Evolutionary conservation across 2,329 filamentous ascomycete species (phyloP), one percentile per base, ranked within the genome.

Genomic region (Penicillium rolfsii): DNA sequence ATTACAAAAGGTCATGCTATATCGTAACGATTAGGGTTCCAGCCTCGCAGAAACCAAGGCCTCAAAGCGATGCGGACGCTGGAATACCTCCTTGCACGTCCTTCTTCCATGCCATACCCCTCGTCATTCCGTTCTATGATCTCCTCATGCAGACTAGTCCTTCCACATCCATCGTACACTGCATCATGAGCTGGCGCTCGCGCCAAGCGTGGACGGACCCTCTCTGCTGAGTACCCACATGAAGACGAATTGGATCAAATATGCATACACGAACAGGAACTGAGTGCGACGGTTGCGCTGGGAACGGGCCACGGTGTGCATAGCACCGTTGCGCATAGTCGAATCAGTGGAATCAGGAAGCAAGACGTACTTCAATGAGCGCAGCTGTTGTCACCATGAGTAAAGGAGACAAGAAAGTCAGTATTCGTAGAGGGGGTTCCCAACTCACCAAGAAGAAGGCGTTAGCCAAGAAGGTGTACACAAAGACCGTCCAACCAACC

Each of bases 291-390:
- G 88, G 77, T 90, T 95, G 73, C 90, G 88, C 80, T 97, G 95
- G 41, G 91, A 89, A 64, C 93, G 87, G 30, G 91, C 91, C 62
- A 96, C 90, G 2, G 87, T 88, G 67, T 89, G 87, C 68, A 87
- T 86, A 1, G 82, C 81, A 12, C 82, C 83, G 59, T 81, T 72
- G 62, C 88, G 83, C 68, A 86, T 85, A 35, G 86, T 84, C 57
- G 84, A 85, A 70, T 89, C 87, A 1, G 88, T 84, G 61, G 86
- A 91, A 74, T 97, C 93, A 0, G 95, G 95, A 5, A 99, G 85
- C 14, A 99, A 85, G 28, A 99, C 95, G 72, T 99, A 99, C 81
- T 96, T 93, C 64, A 99, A 80, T 16, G 94, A 98, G 61, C 95
- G 90, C 75, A 99, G 89, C 92, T 96, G 60, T 58, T 24, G 19